Percentiles rank a stretch among this genome's conserved stretches.
Evolutionary conservation across 1,284 basidiomycete species (phyloP).

Genomic region (Cutaneotrichosporon curvatum): DNA sequence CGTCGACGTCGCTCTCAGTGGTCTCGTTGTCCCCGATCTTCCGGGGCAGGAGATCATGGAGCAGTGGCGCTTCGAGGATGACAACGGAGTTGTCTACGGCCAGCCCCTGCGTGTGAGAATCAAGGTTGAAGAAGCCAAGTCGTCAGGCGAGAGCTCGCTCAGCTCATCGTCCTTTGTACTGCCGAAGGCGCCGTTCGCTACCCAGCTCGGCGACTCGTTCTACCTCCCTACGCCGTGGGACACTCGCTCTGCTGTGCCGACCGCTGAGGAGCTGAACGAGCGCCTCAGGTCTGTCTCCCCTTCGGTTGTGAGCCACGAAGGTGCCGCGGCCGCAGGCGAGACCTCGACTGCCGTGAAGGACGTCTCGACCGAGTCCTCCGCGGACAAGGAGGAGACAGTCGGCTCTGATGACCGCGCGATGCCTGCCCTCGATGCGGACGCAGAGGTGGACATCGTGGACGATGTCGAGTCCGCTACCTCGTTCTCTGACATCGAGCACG

Average conservation of each 20-base stretch:
- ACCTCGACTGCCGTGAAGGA: no score
- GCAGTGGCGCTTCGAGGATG: constrained; percentile 40
- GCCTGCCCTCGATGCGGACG: neutral
- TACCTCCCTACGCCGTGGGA: constrained; percentile 10
- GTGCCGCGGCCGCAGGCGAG: no score
- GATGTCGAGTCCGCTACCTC: constrained; percentile 16
- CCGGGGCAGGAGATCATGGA: constrained; percentile 34
- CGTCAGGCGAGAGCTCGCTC: constrained; percentile 18
- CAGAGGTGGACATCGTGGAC: constrained; percentile 13
- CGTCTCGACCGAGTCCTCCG: no score
- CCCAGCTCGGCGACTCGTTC: constrained; percentile 6
- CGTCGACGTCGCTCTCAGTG: constrained; percentile 28
- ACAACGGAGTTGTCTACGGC: constrained; percentile 33
- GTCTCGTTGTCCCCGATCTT: constrained; percentile 31
- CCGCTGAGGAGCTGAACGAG: constrained; percentile 8
- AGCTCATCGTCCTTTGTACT: constrained; percentile 30
- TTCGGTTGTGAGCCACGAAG: neutral
- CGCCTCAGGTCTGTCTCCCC: constrained; percentile 6
- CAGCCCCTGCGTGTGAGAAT: constrained; percentile 35
- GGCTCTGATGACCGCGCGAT: no score
- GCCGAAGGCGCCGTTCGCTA: constrained; percentile 14
- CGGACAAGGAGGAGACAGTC: no score
- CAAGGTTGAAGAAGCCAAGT: constrained; percentile 22
- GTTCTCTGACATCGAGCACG: constrained; percentile 12
- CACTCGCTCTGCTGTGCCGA: constrained; percentile 2